Evolutionary conservation across 148 eudicot genomes (phyloP), one percentile per base, ranked within the genome.

Genomic region (Tetragonia tetragonoides): DNA sequence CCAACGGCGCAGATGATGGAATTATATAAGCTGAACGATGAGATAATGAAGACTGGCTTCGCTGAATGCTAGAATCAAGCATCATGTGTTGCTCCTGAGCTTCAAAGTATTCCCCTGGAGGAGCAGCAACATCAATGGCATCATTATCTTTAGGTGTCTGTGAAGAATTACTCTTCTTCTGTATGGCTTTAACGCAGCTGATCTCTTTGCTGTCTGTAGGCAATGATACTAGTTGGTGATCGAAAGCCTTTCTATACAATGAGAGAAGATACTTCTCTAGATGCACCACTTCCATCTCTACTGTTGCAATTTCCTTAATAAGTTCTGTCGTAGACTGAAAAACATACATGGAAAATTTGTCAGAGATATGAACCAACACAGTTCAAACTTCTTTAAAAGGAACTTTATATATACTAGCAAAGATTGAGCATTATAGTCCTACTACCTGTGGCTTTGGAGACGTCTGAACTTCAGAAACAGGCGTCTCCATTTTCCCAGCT

Each of bases 1-100:
- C 86, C 57, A 54, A 41, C 17, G 79, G 83, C 80, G 88, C 80
- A 64, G 88, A 75, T 68, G 80, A 76, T 75, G 81, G 84, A 23
- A 74, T 54, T 38, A 89, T 38, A 76, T 51, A 71, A 68, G 79
- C 84, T 37, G 92, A 83, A 53, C 75, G 87, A n/a, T 84, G 90
- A 79, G 99, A 91, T 39, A 95, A 86, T 0, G 94, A 87, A 56
- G 97, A 95, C 63, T 88, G 93, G 83, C 91, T 82, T 2, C 97
- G 82, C 70, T 75, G 83, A 73, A 89, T 86, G 62, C 86, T 79
- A 46, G 89, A 82, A 75, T 89, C 91, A 54, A 82, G 78, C 77
- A 74, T 77, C 71, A 70, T 74, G 64, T 68, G 64, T 68, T 77
- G 80, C n/a, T 73, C 84, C 34, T 72, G 66, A 77, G 49, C 67